phyloP scores from a whole-genome alignment of 345 rosid genomes.

The Trapa bicornis region DNA sequence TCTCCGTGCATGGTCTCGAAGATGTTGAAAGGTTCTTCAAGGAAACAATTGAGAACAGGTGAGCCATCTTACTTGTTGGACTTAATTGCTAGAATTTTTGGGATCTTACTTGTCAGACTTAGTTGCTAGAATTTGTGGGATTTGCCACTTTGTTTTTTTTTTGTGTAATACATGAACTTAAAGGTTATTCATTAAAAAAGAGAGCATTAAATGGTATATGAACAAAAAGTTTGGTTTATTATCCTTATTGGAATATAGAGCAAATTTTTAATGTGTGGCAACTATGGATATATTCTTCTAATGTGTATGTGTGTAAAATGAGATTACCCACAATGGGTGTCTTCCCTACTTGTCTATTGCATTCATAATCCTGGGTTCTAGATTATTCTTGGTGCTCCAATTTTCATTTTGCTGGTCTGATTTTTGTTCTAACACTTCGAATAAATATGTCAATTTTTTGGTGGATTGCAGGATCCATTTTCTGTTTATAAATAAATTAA shows the following conservation, averaged over 20 bases:
- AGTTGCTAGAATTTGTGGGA: neutral
- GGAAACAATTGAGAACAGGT: slow-evolving; percentile 89
- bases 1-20: slow-evolving; percentile 40
- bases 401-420: neutral
- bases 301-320: too few species aligned
- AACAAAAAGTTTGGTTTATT: neutral
- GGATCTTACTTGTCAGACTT: slow-evolving; percentile 7
- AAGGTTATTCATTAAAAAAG: too few species aligned
- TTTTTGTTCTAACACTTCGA: neutral
- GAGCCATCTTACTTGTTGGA: slow-evolving; percentile 9
- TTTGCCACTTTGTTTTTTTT: neutral
- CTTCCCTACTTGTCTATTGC: too few species aligned
- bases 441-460: neutral
- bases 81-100: neutral
- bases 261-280: too few species aligned
- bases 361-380: too few species aligned
- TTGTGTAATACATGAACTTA: neutral
- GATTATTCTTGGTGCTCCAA: neutral
- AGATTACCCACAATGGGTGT: too few species aligned
- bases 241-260: too few species aligned
- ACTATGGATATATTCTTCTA: too few species aligned
- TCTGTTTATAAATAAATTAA: neutral
- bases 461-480: neutral
- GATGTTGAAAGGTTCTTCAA: slow-evolving; percentile 71
- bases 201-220: neutral